A percentile compares a stretch with the other conserved stretches of the same genome.
Evolutionary conservation across 2,329 filamentous ascomycete species (phyloP).

Genomic region (Fusarium heterosporum): DNA sequence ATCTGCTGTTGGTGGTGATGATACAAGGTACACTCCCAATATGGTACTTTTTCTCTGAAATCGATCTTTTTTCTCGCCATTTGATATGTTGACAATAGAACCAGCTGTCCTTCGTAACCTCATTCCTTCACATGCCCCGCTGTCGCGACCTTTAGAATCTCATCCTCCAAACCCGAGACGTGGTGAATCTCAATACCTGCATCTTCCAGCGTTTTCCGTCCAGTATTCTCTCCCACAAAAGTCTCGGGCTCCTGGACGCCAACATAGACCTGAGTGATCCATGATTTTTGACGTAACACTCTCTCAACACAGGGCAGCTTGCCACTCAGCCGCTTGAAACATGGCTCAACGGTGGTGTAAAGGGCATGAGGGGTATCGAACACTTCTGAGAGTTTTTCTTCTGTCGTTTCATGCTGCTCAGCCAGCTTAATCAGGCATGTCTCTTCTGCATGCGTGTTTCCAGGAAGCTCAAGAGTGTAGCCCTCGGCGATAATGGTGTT

Average conservation of each 20-base stretch:
- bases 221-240: slow-evolving; percentile 86
- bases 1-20: no score
- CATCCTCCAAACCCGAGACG: slow-evolving; percentile 79
- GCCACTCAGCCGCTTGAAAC: slow-evolving; percentile 77
- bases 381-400: slow-evolving; percentile 64
- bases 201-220: slow-evolving; percentile 74
- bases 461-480: slow-evolving; percentile 89
- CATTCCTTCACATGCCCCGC: slow-evolving; percentile 72
- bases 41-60: no score
- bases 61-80: no score
- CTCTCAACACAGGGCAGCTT: slow-evolving; percentile 83
- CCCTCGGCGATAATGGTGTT: slow-evolving; percentile 79
- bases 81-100: no score
- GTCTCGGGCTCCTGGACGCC: slow-evolving; percentile 90
- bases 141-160: slow-evolving; percentile 85
- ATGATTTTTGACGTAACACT: slow-evolving; percentile 71
- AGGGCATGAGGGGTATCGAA: slow-evolving; percentile 60
- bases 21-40: no score
- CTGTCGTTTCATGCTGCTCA: slow-evolving; percentile 58
- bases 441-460: slow-evolving; percentile 97
- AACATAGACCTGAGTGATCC: slow-evolving; percentile 83
- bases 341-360: slow-evolving; percentile 95
- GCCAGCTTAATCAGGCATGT: slow-evolving; percentile 85
- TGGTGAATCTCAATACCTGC: slow-evolving; percentile 80
- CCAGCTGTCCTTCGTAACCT: background rate